Percentiles rank a stretch among this genome's conserved stretches.
phyloP scores from a whole-genome alignment of 495 filamentous ascomycete genomes.

The Aspergillus steynii region DNA sequence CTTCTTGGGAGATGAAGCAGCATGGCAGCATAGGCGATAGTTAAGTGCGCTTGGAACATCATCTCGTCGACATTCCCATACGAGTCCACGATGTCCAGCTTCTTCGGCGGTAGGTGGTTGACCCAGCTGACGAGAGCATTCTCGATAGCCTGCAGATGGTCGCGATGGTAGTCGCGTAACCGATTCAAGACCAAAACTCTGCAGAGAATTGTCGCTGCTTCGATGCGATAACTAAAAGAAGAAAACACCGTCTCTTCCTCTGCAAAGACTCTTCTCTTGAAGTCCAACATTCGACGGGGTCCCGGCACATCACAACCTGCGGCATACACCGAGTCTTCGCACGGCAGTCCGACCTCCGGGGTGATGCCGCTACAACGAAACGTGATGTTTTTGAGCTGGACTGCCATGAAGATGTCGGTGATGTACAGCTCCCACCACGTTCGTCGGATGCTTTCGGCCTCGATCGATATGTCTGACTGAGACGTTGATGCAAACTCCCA shows the following conservation, averaged over 20 bases:
- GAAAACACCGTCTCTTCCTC: constrained; percentile 37
- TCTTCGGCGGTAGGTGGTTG: constrained; percentile 42
- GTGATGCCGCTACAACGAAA: constrained; percentile 35
- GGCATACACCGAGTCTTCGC: constrained; percentile 39
- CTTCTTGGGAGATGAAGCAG: constrained; percentile 44
- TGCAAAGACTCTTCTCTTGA: constrained; percentile 38
- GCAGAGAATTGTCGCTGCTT: constrained; percentile 38
- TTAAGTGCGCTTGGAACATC: constrained; percentile 46
- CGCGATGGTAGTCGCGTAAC: constrained; percentile 36
- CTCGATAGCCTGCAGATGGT: constrained; percentile 45
- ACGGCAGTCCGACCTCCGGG: constrained; percentile 39
- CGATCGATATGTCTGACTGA: constrained; percentile 25
- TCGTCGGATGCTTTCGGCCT: constrained; percentile 41
- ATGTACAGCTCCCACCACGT: constrained; percentile 49
- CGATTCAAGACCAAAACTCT: constrained; percentile 39
- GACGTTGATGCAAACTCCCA: constrained; percentile 31
- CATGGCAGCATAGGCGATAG: constrained; percentile 43
- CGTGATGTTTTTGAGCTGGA: constrained; percentile 28
- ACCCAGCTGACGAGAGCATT: constrained; percentile 48
- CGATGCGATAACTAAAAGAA: constrained; percentile 46
- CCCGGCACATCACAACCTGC: constrained; percentile 28
- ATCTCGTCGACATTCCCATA: constrained; percentile 49
- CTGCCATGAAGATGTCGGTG: constrained; percentile 38
- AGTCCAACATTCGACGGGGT: constrained; percentile 32
- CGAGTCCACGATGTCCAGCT: constrained; percentile 44